A percentile compares a stretch with the other conserved stretches of the same genome.
Conservation (phyloP, 306 rosid genomes). For the Potentilla sterilis region DNA sequence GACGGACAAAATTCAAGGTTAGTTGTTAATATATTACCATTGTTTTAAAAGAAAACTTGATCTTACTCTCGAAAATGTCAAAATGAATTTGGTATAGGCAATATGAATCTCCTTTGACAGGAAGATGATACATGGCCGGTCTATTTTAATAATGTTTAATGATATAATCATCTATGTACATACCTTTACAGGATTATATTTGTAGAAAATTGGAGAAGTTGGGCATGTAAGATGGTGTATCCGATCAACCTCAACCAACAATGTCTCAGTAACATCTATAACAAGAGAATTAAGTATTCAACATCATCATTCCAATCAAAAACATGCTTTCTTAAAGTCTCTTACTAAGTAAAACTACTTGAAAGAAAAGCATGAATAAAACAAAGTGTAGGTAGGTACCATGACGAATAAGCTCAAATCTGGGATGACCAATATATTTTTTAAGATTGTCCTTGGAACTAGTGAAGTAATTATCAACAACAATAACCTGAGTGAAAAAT, state of each 20-base stretch:
- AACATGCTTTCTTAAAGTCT: background rate
- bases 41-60: background rate
- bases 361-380: constrained; percentile 14
- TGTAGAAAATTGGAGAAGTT: constrained; percentile 93
- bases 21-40: background rate
- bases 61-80: background rate
- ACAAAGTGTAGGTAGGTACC: constrained; percentile 49
- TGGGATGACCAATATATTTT: constrained; percentile 92
- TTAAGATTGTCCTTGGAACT: constrained; percentile 89
- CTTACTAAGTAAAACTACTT: background rate
- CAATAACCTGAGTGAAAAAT: constrained; percentile 61
- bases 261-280: constrained; percentile 83
- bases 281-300: constrained; percentile 17
- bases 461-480: constrained; percentile 90
- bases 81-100: background rate
- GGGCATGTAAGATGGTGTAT: constrained; percentile 98
- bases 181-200: constrained; percentile 97
- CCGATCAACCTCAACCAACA: constrained; percentile 90
- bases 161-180: background rate
- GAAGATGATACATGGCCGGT: background rate
- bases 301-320: background rate
- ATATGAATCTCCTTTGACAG: background rate
- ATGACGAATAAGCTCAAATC: constrained; percentile 97
- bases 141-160: background rate
- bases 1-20: background rate